phyloP scores from a whole-genome alignment of 1,284 basidiomycete genomes.

The Ceratobasidium sp. region DNA sequence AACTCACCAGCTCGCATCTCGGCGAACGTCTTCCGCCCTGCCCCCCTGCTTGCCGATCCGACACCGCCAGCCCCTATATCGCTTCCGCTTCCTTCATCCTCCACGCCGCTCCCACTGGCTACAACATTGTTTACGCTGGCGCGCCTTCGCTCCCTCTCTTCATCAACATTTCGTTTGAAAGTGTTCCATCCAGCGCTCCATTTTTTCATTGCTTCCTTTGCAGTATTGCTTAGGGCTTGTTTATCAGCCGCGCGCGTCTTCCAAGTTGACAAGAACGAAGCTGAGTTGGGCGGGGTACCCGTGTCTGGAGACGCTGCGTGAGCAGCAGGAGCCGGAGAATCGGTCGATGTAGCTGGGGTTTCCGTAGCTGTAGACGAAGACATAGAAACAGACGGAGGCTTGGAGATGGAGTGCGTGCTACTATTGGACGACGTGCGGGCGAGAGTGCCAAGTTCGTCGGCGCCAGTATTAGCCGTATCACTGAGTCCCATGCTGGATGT shows the following conservation, averaged over 20 bases:
- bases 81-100: slow-evolving; percentile 37
- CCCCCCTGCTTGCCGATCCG: slow-evolving; percentile 9
- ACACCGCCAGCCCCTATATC: slow-evolving; percentile 9
- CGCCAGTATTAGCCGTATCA: slow-evolving; percentile 4
- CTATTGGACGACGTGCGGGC: slow-evolving; percentile 26
- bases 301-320: slow-evolving; percentile 20
- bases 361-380: not conserved
- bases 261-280: slow-evolving; percentile 49
- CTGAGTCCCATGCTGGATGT: slow-evolving; percentile 14
- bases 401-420: slow-evolving; percentile 30
- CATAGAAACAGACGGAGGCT: slow-evolving; percentile 12
- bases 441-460: slow-evolving; percentile 6
- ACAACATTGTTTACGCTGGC: not conserved
- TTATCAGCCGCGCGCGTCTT: slow-evolving; percentile 55
- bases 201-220: slow-evolving; percentile 56
- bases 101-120: slow-evolving; percentile 10
- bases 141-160: slow-evolving; percentile 40
- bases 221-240: slow-evolving; percentile 53
- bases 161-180: slow-evolving; percentile 66
- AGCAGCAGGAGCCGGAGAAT: not conserved
- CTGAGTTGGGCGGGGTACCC: not conserved
- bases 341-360: slow-evolving; percentile 6
- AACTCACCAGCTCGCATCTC: slow-evolving; percentile 43
- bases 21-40: slow-evolving; percentile 43
- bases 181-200: slow-evolving; percentile 71